Conservation (phyloP, 192 early-diverging fungal genomes). For the Geosiphon pyriformis region DNA sequence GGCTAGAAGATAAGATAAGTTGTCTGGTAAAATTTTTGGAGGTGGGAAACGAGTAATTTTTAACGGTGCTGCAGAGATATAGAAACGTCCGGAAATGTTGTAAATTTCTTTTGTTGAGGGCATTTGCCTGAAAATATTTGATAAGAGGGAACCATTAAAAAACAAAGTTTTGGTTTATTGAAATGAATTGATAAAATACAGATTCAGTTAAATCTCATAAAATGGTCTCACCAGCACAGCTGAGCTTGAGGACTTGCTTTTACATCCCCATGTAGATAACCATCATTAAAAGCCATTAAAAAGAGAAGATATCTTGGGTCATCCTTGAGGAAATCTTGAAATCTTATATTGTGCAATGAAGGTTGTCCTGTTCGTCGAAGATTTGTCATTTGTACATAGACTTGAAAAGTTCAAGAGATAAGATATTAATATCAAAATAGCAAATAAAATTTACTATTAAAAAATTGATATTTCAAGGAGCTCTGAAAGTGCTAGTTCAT, state of each 20-base stretch:
- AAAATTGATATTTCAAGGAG: background rate
- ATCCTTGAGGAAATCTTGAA: constrained; percentile 60
- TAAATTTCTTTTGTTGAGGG: constrained; percentile 64
- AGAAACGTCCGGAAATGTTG: constrained; percentile 61
- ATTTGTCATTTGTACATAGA: constrained; percentile 23
- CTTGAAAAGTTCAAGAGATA: background rate
- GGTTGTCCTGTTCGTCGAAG: constrained; percentile 20
- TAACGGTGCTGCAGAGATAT: constrained; percentile 62
- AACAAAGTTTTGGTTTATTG: background rate
- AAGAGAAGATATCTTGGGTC: constrained; percentile 61
- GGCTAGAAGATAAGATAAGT: constrained; percentile 29
- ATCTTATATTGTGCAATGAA: constrained; percentile 29
- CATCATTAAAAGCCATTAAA: constrained; percentile 61
- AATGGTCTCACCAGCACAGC: constrained; percentile 52
- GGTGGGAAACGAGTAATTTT: constrained; percentile 60
- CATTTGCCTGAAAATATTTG: constrained; percentile 49
- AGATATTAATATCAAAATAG: background rate
- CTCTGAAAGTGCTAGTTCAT: background rate
- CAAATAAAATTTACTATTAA: background rate
- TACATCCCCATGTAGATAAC: constrained; percentile 62
- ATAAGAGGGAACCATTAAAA: background rate
- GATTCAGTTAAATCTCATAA: background rate
- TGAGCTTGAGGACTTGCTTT: constrained; percentile 60
- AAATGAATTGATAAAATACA: background rate
- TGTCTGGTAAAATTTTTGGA: constrained; percentile 38